Evolutionary conservation across 441 rosid species (phyloP).

Genomic region (Croton setiger): DNA sequence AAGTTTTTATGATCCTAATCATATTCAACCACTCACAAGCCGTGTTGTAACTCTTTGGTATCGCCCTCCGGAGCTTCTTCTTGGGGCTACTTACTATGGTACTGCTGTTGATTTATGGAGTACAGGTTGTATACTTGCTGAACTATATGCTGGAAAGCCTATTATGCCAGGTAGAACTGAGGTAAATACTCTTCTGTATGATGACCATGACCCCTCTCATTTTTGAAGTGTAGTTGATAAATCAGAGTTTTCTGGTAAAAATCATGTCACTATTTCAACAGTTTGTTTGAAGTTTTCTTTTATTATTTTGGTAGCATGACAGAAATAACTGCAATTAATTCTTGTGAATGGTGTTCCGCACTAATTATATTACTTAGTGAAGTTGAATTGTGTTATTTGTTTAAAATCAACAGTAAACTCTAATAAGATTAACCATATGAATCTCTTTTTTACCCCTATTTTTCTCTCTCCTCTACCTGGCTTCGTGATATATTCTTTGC

Average conservation of each 20-base stretch:
- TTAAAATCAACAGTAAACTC: not conserved
- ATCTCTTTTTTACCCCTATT: not conserved
- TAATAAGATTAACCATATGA: not conserved
- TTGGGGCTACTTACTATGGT: constrained; percentile 87
- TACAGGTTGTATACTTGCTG: constrained; percentile 93
- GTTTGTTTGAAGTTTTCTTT: no score
- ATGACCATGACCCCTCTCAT: not conserved
- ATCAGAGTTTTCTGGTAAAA: not conserved
- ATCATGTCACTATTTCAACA: not conserved
- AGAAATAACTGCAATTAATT: not conserved
- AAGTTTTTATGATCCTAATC: constrained; percentile 68
- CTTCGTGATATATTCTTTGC: not conserved
- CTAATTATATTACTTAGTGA: not conserved
- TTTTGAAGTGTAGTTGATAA: not conserved
- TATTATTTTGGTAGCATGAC: not conserved
- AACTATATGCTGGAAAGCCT: constrained; percentile 96
- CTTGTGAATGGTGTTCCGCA: not conserved
- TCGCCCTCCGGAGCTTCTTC: constrained; percentile 93
- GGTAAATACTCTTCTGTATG: constrained; percentile 35
- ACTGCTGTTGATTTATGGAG: constrained; percentile 97
- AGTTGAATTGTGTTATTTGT: not conserved
- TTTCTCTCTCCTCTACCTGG: not conserved
- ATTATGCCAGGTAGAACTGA: constrained; percentile 99
- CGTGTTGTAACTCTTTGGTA: constrained; percentile 99
- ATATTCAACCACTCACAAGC: constrained; percentile 77